These are phyloP conservation scores for Teunomyces atbi DNA, from an alignment of 805 yeast species.

Conservation along the genomic window DNA sequence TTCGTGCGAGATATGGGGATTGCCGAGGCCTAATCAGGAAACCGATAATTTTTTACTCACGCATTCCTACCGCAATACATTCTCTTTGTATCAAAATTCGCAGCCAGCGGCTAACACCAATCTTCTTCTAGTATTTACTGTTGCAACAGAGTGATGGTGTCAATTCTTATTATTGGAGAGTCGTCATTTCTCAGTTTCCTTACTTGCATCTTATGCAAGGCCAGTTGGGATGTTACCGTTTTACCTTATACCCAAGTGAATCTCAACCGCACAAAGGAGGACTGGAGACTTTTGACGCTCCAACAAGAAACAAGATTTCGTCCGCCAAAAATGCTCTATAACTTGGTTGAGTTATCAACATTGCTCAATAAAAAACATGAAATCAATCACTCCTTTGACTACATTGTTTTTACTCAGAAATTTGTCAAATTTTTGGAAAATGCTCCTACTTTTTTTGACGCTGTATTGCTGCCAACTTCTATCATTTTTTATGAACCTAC, in stretches of 20 bases:
- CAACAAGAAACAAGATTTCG: background rate
- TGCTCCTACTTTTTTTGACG: conserved; percentile 2
- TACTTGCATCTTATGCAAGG: conserved; percentile 11
- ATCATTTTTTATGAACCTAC: conserved; percentile 6
- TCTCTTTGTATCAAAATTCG: background rate
- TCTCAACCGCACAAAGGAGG: background rate
- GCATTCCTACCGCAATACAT: no score
- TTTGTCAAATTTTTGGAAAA: conserved; percentile 7
- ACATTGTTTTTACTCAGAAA: conserved; percentile 7
- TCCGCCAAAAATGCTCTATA: background rate
- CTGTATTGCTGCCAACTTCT: conserved; percentile 1
- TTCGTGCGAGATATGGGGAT: conserved; percentile 5
- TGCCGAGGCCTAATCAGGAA: conserved; percentile 2
- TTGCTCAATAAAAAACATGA: background rate
- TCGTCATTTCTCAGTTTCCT: conserved; percentile 15
- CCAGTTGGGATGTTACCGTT: conserved; percentile 14
- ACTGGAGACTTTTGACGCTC: conserved; percentile 5
- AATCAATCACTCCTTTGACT: conserved; percentile 1
- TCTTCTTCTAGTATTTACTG: background rate
- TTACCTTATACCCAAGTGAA: conserved; percentile 8
- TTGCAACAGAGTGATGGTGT: background rate
- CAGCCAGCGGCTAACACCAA: conserved; percentile 4
- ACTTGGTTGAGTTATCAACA: conserved; percentile 7
- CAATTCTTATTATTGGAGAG: conserved; percentile 16
- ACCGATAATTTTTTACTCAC: background rate